Evolutionary conservation across 2,329 filamentous ascomycete species (phyloP), one percentile per base, ranked within the genome.

Genomic region (Amauroascus niger): DNA sequence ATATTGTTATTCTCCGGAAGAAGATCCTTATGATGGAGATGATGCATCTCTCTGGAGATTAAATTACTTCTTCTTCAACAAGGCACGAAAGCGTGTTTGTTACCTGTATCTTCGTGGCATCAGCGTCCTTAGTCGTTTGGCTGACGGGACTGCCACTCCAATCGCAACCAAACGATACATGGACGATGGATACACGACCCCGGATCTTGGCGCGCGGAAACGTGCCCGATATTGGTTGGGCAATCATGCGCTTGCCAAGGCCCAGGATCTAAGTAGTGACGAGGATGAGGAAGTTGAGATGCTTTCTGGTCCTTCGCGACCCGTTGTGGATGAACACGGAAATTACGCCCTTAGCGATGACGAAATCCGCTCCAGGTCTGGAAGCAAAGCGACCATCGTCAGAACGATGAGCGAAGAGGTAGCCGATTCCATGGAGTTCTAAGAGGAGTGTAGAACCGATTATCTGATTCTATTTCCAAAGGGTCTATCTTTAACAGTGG

Each of bases 51-150:
- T 98, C 58, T 98, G 91, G 91, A 89, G 87, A 48, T 78, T 90
- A 58, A 90, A 97, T 69, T 96, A 95, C 71, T 95, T 98, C 75
- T 95, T 97, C 70, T 97, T 96, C 79, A 96, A 95, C 76, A 91
- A 91, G 64, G 77, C 83, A 24, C 79, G 85, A 65, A 97, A 97
- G 74, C 83, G 93, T 40, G 91, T 98, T 16, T 90, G 88, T 57
- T 98, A 98, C 67, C 74, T 98, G 44, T 94, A 96, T 65, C 80
- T 96, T 44, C 85, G 91, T 57, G 90, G 88, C n/a, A 81, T 96
- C 44, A 74, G 73, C n/a, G 73, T 74, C 6, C 65, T 91, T 81
- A 55, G 84, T 85, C 61, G 83, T 86, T 64, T 86, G 76, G 57
- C 85, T 78, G 44, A 75, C 53, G 67, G 66, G 33, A 67, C 75